These are phyloP conservation scores for Phytophthora hibernalis DNA, from an alignment of 352 stramenopile genomes.

Conservation along the genomic window DNA sequence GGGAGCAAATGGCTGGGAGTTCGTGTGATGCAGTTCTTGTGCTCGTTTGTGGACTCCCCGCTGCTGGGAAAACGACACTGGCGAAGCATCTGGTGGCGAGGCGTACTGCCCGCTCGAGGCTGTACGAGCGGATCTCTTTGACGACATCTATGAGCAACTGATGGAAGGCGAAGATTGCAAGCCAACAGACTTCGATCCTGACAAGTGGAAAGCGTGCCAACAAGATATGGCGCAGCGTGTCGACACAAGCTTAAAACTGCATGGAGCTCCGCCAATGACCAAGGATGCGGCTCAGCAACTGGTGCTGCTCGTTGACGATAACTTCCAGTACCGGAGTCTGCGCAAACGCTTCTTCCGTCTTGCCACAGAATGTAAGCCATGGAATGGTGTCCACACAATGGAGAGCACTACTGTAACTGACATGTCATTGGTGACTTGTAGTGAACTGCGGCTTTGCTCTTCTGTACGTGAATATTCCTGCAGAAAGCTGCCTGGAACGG, in stretches of 20 bases:
- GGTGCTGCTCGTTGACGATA: constrained; percentile 75
- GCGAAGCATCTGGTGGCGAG: constrained; percentile 34
- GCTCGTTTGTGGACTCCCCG: constrained; percentile 70
- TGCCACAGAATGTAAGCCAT: constrained; percentile 46
- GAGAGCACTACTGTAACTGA: constrained; percentile 15
- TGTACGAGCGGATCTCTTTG: constrained; percentile 63
- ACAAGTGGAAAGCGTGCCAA: constrained; percentile 62
- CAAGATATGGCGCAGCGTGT: constrained; percentile 49
- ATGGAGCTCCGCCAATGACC: not conserved
- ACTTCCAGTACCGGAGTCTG: constrained; percentile 72
- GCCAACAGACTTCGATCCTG: constrained; percentile 49
- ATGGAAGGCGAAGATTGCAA: not conserved
- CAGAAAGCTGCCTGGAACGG: constrained; percentile 41
- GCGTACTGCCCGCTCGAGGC: not conserved
- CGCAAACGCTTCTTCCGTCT: constrained; percentile 76
- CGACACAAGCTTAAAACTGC: constrained; percentile 16
- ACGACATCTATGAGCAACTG: constrained; percentile 57
- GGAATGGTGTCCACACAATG: not conserved
- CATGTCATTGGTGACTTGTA: constrained; percentile 31
- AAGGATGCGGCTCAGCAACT: constrained; percentile 18
- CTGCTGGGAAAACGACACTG: constrained; percentile 75
- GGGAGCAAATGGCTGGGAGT: constrained; percentile 23
- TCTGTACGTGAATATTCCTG: constrained; percentile 42
- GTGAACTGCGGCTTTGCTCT: constrained; percentile 56
- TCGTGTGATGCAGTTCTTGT: constrained; percentile 41